A percentile compares a stretch with the other conserved stretches of the same genome.
These are phyloP conservation scores for Phyllosticta capitalensis DNA, from an alignment of 2,329 filamentous ascomycete species.

Conservation along the genomic window DNA sequence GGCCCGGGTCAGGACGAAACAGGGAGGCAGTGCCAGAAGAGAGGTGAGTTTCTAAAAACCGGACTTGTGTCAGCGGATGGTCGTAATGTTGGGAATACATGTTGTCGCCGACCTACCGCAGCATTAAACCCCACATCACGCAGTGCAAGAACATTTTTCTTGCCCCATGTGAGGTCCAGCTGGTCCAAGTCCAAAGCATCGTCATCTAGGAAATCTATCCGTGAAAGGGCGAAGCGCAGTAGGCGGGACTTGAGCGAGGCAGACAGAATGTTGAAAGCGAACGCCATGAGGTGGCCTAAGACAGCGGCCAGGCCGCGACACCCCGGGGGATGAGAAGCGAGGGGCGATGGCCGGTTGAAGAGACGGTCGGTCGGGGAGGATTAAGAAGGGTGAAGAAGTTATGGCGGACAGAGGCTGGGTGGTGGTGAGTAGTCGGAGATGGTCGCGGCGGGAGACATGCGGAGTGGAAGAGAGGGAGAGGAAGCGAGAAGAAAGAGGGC, in stretches of 20 bases:
- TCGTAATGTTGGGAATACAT: background rate
- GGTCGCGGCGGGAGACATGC: background rate
- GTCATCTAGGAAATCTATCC: conserved; percentile 78
- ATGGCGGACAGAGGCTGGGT: background rate
- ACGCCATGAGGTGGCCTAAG: conserved; percentile 47
- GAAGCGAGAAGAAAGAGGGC: no score
- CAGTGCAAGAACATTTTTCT: conserved; percentile 74
- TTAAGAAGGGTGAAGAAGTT: no score
- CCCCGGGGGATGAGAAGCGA: conserved; percentile 18
- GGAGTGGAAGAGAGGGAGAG: background rate
- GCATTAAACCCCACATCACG: conserved; percentile 75
- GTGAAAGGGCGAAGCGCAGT: conserved; percentile 74
- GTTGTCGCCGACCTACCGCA: conserved; percentile 44
- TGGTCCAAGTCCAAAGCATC: conserved; percentile 78
- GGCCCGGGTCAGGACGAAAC: conserved; percentile 62
- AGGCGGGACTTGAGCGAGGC: conserved; percentile 78
- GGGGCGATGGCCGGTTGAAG: background rate
- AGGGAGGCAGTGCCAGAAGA: conserved; percentile 57
- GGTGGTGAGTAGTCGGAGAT: no score
- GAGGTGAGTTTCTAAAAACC: conserved; percentile 61
- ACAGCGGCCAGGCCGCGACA: no score
- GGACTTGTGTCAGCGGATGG: conserved; percentile 14
- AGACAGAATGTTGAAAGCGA: conserved; percentile 51
- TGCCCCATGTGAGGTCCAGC: conserved; percentile 76
- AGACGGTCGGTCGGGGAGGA: no score